Base-by-base conservation (phyloP, 1,284 basidiomycete genomes). In the Tilletiopsis washingtonensis region DNA sequence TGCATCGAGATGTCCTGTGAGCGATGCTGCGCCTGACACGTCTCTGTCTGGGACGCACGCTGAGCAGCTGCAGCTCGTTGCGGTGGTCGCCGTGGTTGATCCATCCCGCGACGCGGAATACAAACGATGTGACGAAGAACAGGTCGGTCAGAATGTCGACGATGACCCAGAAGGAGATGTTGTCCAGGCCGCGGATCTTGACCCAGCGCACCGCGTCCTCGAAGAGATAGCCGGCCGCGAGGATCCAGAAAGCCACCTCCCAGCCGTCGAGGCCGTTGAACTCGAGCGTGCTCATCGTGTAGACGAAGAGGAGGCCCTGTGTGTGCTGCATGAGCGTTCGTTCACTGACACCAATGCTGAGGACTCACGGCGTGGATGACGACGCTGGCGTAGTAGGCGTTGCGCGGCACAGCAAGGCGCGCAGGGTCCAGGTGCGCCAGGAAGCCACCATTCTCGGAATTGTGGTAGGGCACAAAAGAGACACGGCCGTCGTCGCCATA, bases 141-240 rank as follows among this genome's bases (percentile, higher is more conserved):
- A 49, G 44, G 40, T 68, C 61, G 11, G 64, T 64, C 40, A 49
- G 51, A 17, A 66, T 36, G 38, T 68, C 66, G 27, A 68, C 46
- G 15, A 66, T 46, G 12, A 63, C 54, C 65, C 65, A 68, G 49
- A 68, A 61, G 25, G 54, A 56, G 45, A 65, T 51, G 19, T 45
- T 50, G 25, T 61, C 65, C 1, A 68, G 34, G 7, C 65, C 63
- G 9, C 61, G 25, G 45, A 68, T 64, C 54, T 68, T 68, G 53
- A 62, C 25, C 59, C 59, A 64, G 32, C 62, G 56, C 29, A 50
- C 41, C 5, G 60, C 51, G 43, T 68, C 65, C 27, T 68, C 65
- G 38, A 58, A 40, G 15, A 68, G 21, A 36, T 66, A 68, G 40
- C 63, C 63, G 1, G 63, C 61, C 11, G 59, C 61, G 56, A 60